Conservation (phyloP, 2,329 filamentous ascomycete genomes). For the Boeremia exigua region DNA sequence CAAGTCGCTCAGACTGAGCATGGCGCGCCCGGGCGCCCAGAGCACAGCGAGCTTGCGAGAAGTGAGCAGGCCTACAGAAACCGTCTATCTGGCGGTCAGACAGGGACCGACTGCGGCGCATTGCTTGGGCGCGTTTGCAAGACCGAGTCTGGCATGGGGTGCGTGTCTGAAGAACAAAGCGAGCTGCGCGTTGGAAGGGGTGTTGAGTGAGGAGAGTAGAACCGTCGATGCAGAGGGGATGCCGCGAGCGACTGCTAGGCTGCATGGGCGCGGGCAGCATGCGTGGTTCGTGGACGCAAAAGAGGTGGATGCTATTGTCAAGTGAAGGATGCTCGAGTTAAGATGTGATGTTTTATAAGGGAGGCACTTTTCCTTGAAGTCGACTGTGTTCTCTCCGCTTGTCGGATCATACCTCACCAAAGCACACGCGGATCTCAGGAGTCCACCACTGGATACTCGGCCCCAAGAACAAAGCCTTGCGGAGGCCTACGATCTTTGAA, state of each 20-base stretch:
- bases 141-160: constrained; percentile 30
- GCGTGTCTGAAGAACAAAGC: constrained; percentile 34
- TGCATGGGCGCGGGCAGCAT: constrained; percentile 23
- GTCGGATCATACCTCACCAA: too few species aligned
- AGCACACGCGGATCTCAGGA: too few species aligned
- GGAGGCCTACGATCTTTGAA: too few species aligned
- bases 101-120: constrained; percentile 21
- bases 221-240: constrained; percentile 16
- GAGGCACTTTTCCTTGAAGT: neutral
- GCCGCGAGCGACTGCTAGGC: constrained; percentile 22
- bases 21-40: constrained; percentile 14
- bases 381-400: too few species aligned
- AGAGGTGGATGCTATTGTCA: neutral
- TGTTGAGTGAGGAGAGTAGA: constrained; percentile 23
- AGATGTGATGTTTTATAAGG: neutral
- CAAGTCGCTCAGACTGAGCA: neutral
- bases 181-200: constrained; percentile 17
- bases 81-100: constrained; percentile 27
- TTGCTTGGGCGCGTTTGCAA: constrained; percentile 26
- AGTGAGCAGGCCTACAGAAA: neutral
- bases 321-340: neutral
- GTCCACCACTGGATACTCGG: too few species aligned
- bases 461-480: too few species aligned
- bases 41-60: neutral
- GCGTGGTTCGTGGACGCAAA: constrained; percentile 20